Conservation (phyloP, 2,329 filamentous ascomycete genomes). For the Macrophomina pseudophaseolina region DNA sequence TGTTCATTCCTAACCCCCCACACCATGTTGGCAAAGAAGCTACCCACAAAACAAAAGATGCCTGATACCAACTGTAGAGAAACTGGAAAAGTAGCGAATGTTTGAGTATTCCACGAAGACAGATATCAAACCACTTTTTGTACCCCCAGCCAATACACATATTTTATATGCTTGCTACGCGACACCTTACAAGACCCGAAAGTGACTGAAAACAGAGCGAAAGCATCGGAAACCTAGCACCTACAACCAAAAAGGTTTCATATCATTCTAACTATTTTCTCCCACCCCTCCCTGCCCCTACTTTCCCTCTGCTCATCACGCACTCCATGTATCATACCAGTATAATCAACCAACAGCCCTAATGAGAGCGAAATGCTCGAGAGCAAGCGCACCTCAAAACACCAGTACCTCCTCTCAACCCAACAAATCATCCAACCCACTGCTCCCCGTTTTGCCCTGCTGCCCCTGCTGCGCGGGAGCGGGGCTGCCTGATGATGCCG, state of each 20-base stretch:
- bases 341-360: too few relatives aligned
- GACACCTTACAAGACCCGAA: not conserved
- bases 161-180: not conserved
- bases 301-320: not conserved
- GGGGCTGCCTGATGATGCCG: not conserved
- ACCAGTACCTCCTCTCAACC: not conserved
- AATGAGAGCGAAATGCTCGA: too few relatives aligned
- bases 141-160: not conserved
- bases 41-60: too few relatives aligned
- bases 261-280: constrained; percentile 14
- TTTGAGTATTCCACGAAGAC: too few relatives aligned
- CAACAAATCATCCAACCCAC: constrained; percentile 23
- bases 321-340: not conserved
- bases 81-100: too few relatives aligned
- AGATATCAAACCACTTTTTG: too few relatives aligned
- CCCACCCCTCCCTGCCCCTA: not conserved
- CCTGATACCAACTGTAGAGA: too few relatives aligned
- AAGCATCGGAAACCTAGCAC: not conserved
- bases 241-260: not conserved
- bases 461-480: not conserved
- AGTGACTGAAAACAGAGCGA: not conserved
- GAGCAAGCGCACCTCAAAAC: too few relatives aligned
- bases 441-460: constrained; percentile 21
- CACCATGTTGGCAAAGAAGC: too few relatives aligned
- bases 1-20: too few relatives aligned